Percentiles rank a stretch among this genome's conserved stretches.
These are phyloP conservation scores for Exophiala xenobiotica DNA, from an alignment of 2,329 filamentous ascomycete species.

Conservation along the genomic window DNA sequence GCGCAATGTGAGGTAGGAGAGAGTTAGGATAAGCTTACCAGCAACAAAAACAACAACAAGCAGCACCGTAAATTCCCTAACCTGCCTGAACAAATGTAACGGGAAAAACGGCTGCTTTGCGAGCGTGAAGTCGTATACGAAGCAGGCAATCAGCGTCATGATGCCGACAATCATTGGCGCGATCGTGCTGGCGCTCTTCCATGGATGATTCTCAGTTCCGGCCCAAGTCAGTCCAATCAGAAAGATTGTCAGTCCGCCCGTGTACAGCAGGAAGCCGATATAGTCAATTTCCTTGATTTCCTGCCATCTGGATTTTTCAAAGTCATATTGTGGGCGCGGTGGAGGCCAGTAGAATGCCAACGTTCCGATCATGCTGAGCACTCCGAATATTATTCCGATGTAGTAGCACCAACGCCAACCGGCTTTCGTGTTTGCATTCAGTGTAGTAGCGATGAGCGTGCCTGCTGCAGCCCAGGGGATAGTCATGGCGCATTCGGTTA, in stretches of 20 bases:
- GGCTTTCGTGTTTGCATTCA: constrained; percentile 44
- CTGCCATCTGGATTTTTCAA: constrained; percentile 34
- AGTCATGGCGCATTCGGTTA: constrained; percentile 38
- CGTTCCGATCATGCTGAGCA: constrained; percentile 35
- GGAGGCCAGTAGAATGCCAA: constrained; percentile 51
- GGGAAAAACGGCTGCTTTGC: constrained; percentile 45
- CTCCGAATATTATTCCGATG: constrained; percentile 12
- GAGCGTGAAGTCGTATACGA: constrained; percentile 42
- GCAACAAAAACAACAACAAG: constrained; percentile 42
- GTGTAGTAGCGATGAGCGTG: constrained; percentile 47
- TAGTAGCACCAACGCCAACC: constrained; percentile 54
- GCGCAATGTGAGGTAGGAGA: too few species aligned
- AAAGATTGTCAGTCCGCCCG: constrained; percentile 43
- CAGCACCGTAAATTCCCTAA: constrained; percentile 33
- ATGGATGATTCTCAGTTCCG: constrained; percentile 41
- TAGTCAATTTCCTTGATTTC: constrained; percentile 48
- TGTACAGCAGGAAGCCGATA: constrained; percentile 46
- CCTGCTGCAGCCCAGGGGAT: constrained; percentile 39
- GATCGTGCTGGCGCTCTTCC: constrained; percentile 41
- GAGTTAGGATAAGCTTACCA: constrained; percentile 32
- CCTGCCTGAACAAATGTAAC: constrained; percentile 43
- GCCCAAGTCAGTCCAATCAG: constrained; percentile 47
- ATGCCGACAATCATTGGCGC: constrained; percentile 41
- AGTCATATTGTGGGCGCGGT: constrained; percentile 45
- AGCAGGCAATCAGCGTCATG: constrained; percentile 37